Evolutionary conservation across 441 rosid species (phyloP).

Genomic region (Pelargonium fulgidum): DNA sequence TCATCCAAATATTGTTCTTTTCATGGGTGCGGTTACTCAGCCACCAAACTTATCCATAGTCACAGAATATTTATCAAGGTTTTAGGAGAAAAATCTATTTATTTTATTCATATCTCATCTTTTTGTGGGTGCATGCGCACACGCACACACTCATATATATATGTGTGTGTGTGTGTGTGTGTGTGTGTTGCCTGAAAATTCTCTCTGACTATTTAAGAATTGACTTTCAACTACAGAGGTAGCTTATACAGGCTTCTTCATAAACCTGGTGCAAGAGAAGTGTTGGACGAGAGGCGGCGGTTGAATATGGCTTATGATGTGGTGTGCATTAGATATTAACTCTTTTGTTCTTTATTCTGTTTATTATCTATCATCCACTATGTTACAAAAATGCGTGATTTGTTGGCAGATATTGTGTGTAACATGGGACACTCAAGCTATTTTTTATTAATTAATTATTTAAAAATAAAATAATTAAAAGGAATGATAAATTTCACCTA

Average conservation of each 20-base stretch:
- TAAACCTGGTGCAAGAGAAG: constrained; percentile 75
- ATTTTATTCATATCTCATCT: background rate
- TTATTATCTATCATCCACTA: background rate
- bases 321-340: constrained; percentile 40
- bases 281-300: constrained; percentile 82
- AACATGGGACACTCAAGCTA: too few relatives aligned
- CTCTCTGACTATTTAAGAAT: constrained; percentile 22
- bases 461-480: too few relatives aligned
- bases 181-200: too few relatives aligned
- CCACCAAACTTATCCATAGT: constrained; percentile 96
- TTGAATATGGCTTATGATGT: constrained; percentile 97
- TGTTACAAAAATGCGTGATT: background rate
- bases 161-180: too few relatives aligned
- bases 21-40: constrained; percentile 97
- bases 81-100: background rate
- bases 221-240: constrained; percentile 56
- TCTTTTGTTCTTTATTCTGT: background rate
- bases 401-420: background rate
- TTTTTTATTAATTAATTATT: too few relatives aligned
- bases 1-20: constrained; percentile 98
- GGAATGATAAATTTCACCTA: too few relatives aligned
- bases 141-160: background rate
- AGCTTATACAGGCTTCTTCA: constrained; percentile 91
- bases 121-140: background rate
- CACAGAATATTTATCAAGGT: constrained; percentile 97